phyloP scores from a whole-genome alignment of 495 filamentous ascomycete species.

The Aspergillus affinis region DNA sequence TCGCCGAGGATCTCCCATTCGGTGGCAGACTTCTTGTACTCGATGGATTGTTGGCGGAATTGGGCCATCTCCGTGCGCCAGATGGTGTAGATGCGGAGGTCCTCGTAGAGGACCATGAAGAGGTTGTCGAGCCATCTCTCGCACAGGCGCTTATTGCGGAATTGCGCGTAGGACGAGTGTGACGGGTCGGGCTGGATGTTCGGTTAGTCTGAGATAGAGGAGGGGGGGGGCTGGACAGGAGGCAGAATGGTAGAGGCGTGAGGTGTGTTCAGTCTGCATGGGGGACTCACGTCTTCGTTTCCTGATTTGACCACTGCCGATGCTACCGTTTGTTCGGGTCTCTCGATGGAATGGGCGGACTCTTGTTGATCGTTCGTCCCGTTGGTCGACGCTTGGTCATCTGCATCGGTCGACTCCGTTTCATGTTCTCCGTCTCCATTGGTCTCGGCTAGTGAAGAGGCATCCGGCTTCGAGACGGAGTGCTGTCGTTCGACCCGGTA shows the following conservation, averaged over 20 bases:
- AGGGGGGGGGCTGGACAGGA: neutral
- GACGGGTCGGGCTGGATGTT: conserved; percentile 43
- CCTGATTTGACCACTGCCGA: conserved; percentile 80
- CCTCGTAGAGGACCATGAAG: conserved; percentile 99
- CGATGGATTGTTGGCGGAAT: conserved; percentile 80
- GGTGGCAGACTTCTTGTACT: conserved; percentile 92
- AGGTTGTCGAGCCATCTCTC: conserved; percentile 98
- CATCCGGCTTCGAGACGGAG: conserved; percentile 36
- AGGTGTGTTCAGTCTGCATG: too few relatives aligned
- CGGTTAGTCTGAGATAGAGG: conserved; percentile 6
- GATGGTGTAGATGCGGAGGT: conserved; percentile 96
- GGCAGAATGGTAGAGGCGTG: neutral
- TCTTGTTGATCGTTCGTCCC: conserved; percentile 37
- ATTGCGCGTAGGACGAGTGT: conserved; percentile 58
- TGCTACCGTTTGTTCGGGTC: conserved; percentile 77
- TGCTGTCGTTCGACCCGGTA: conserved; percentile 89
- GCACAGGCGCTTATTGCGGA: conserved; percentile 95
- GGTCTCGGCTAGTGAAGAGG: conserved; percentile 21
- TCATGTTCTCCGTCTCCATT: conserved; percentile 43
- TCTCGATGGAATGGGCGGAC: conserved; percentile 57
- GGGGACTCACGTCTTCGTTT: conserved; percentile 67
- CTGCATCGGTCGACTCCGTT: conserved; percentile 38
- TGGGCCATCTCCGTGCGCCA: conserved; percentile 98
- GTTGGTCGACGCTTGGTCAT: conserved; percentile 29
- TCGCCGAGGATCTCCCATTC: conserved; percentile 98